phyloP scores from a whole-genome alignment of 2,329 filamentous ascomycete genomes.

The Hypomyces rosellus region DNA sequence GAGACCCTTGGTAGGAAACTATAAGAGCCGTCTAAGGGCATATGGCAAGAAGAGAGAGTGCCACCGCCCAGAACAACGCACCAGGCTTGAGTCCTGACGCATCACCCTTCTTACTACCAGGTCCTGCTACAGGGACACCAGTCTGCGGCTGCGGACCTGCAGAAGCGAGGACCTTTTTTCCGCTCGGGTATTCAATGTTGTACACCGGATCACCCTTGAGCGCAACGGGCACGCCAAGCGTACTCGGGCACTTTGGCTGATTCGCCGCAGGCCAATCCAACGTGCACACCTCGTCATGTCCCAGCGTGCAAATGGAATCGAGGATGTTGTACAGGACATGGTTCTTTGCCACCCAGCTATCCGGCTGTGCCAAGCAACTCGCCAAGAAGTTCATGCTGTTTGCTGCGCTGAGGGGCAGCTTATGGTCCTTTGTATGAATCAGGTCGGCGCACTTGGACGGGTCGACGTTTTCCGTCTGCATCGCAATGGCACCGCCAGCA shows the following conservation, averaged over 20 bases:
- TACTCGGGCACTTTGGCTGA: constrained; percentile 38
- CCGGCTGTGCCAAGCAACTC: constrained; percentile 34
- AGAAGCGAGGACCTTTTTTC: constrained; percentile 32
- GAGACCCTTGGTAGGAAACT: not conserved
- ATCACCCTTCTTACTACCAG: not conserved
- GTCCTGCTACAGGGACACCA: not conserved
- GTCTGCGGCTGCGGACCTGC: not conserved
- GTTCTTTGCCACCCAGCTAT: constrained; percentile 43
- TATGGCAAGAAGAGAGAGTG: constrained; percentile 1
- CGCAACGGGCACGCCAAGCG: constrained; percentile 30
- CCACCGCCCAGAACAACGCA: not conserved
- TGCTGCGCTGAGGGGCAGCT: constrained; percentile 38
- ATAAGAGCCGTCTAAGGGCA: constrained; percentile 1
- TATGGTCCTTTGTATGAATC: constrained; percentile 36
- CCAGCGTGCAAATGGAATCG: constrained; percentile 41
- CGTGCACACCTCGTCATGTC: constrained; percentile 40
- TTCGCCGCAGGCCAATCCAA: constrained; percentile 38
- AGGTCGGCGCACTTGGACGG: constrained; percentile 41
- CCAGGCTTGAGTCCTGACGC: not conserved
- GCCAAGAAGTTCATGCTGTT: constrained; percentile 50
- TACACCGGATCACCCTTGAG: constrained; percentile 37
- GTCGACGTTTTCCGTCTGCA: constrained; percentile 39
- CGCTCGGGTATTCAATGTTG: constrained; percentile 42
- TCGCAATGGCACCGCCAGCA: constrained; percentile 42
- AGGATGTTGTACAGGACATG: constrained; percentile 45